Evolutionary conservation across 129 eudicot genomes (phyloP).

Genomic region (Pittosporum tobira): DNA sequence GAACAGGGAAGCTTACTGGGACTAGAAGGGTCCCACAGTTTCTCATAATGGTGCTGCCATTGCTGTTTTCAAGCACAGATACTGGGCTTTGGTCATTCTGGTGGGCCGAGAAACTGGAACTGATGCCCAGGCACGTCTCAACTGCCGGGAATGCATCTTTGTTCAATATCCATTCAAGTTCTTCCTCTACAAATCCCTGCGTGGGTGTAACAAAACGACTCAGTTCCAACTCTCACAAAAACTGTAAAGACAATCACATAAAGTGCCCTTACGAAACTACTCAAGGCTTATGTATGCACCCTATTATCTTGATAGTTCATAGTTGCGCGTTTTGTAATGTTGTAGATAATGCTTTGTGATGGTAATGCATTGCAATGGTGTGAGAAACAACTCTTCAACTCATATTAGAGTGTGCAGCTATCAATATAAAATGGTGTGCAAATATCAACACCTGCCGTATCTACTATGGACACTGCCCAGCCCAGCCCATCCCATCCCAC

Average conservation of each 20-base stretch:
- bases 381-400: too few relatives aligned
- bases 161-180: constrained; percentile 87
- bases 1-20: constrained; percentile 40
- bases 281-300: too few relatives aligned
- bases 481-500: too few relatives aligned
- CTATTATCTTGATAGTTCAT: too few relatives aligned
- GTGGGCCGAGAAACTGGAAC: constrained; percentile 14
- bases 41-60: constrained; percentile 28
- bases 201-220: constrained; percentile 7
- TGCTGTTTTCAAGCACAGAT: constrained; percentile 66
- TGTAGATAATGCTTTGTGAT: too few relatives aligned
- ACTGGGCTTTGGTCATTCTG: constrained; percentile 39
- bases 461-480: too few relatives aligned
- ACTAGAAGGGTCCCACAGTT: constrained; percentile 42
- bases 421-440: too few relatives aligned
- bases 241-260: constrained; percentile 2
- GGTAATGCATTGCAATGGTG: too few relatives aligned
- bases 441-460: too few relatives aligned
- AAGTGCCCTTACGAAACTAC: not conserved
- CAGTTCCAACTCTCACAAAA: constrained; percentile 3
- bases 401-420: too few relatives aligned
- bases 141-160: constrained; percentile 81
- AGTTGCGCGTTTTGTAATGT: too few relatives aligned
- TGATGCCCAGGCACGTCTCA: constrained; percentile 51
- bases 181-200: constrained; percentile 76